Evolutionary conservation across 345 rosid genomes (phyloP).

Genomic region (Sonneratia caseolaris): DNA sequence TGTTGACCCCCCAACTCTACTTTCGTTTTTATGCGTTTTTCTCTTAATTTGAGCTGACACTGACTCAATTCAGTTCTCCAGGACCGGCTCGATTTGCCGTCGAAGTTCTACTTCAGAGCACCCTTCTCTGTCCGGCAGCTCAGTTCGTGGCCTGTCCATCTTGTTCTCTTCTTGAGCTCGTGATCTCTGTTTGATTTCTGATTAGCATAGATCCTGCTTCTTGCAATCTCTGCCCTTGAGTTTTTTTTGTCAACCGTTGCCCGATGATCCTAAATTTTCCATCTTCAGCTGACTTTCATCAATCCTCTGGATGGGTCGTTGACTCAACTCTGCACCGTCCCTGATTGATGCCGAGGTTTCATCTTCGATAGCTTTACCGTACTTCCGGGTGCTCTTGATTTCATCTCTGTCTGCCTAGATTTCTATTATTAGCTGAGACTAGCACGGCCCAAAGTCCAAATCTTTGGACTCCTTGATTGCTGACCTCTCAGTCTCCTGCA

Average conservation of each 20-base stretch:
- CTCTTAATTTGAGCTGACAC: neutral
- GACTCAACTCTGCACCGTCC: neutral
- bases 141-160: neutral
- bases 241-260: neutral
- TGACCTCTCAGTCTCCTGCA: too few relatives aligned
- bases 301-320: neutral
- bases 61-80: neutral
- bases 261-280: neutral
- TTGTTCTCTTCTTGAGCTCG: neutral
- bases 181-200: neutral
- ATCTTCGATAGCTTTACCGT: neutral
- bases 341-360: neutral
- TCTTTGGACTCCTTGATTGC: neutral
- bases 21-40: neutral
- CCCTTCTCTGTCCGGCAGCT: neutral
- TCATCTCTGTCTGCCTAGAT: neutral
- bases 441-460: neutral
- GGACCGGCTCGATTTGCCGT: neutral
- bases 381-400: neutral
- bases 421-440: neutral
- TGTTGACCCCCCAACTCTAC: neutral
- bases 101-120: neutral
- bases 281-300: neutral
- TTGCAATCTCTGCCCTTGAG: neutral
- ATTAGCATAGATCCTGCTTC: neutral